Evolutionary conservation across 257 asterid species (phyloP).

Genomic region (Salvia rosmarinus): DNA sequence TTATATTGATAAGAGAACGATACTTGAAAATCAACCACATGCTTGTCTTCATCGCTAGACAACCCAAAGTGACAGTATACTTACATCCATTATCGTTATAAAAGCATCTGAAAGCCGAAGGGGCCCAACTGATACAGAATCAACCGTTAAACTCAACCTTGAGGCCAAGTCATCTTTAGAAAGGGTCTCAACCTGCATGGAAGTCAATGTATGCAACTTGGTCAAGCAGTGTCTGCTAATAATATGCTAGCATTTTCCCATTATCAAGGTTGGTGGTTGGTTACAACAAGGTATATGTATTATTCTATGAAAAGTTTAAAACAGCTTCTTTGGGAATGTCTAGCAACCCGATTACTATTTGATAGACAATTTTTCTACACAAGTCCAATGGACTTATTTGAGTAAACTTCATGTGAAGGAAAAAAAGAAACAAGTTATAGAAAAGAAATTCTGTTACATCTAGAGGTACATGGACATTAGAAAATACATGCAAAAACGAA

Average conservation of each 20-base stretch:
- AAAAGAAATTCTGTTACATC: neutral
- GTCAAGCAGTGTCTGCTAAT: slow-evolving; percentile 24
- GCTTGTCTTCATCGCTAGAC: neutral
- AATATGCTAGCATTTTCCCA: neutral
- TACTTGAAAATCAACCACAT: neutral
- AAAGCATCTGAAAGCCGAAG: slow-evolving; percentile 83
- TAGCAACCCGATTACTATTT: neutral
- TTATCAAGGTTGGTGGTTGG: neutral
- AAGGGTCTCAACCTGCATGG: slow-evolving; percentile 82
- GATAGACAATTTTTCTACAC: neutral
- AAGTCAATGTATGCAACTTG: slow-evolving; percentile 26
- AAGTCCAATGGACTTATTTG: neutral
- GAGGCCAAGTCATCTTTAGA: slow-evolving; percentile 92
- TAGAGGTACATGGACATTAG: neutral
- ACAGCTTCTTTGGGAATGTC: neutral
- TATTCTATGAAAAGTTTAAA: neutral
- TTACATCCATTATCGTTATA: slow-evolving; percentile 92
- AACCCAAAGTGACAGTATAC: slow-evolving; percentile 29
- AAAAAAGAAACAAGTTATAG: too few species aligned
- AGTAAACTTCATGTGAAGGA: neutral
- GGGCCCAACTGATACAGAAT: slow-evolving; percentile 79
- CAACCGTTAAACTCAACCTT: slow-evolving; percentile 81
- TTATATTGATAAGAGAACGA: slow-evolving; percentile 3
- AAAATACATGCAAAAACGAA: slow-evolving; percentile 7
- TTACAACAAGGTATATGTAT: neutral